Evolutionary conservation across 805 yeast species (phyloP), one percentile per base, ranked within the genome.

Genomic region (Kuraishia capsulata): DNA sequence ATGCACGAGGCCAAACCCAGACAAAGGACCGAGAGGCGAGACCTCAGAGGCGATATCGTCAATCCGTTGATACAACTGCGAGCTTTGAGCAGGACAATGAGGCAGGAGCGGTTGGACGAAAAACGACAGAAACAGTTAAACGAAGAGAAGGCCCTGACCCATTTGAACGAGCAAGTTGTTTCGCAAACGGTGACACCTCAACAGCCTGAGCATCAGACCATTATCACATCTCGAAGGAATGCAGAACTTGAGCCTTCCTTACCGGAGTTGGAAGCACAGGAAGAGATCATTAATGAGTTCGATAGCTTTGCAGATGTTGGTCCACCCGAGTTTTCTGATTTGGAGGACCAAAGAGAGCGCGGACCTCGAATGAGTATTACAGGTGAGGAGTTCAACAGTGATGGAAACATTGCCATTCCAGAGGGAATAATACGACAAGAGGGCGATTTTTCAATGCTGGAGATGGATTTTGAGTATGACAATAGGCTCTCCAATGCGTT

Each of bases 361-460:
- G 26, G 6, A 28, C 31, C 31, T 5, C 31, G 31, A 5, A 13
- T 14, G 31, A 28, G 31, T 28, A 13, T 28, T 6, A n/a, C n/a
- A n/a, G 31, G 17, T 8, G 31, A 17, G 31, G 8, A 8, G 31
- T 14, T 17, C 17, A 17, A 28, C 8, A 23, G 10, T 8, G 13
- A 11, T 13, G 17, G 31, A 1, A 56, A 54, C 35, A 48, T 59
- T 18, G 63, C 64, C 2, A 38, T 59, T 5, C 64, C 64, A 2
- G 58, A 57, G 39, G 64, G 61, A 13, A 54, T 59, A 9, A 46
- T 57, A 2, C 39, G 56, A 23, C 53, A 54, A 35, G 46, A 46
- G 16, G 58, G 57, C 9, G 56, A 48, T n/a, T 49, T 46, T 42
- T 53, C 49, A 13, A 11, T 38, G 5, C 20, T 16, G 21, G 37